Evolutionary conservation across 1,139 yeast species (phyloP), one percentile per base, ranked within the genome.

Genomic region (Arxiozyma telluris): DNA sequence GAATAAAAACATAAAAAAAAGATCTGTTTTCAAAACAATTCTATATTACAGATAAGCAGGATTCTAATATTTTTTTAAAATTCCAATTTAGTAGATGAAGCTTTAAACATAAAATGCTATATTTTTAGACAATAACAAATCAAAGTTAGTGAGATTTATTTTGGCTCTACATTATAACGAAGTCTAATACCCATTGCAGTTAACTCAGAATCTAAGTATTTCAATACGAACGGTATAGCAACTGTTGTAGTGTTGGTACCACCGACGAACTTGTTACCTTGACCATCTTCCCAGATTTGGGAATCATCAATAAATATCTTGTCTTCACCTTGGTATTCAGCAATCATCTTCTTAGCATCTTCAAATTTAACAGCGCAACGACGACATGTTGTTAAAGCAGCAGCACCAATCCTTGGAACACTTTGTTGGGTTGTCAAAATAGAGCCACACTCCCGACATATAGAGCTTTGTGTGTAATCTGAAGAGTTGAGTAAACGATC

Each of bases 251-350:
- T 89, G 59, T 91, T 79, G 57, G 81, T 84, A 66, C 99, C 99
- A 54, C 98, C 98, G 55, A 83, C 84, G 70, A 85, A 93, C 69
- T 84, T 83, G 69, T 81, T 85, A 51, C 98, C 98, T 64, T 84
- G 90, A 20, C 98, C 98, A 70, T 93, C 98, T 75, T 91, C 97
- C 99, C 99, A 93, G 50, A 87, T 80, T 54, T 84, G 88, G n/a
- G 87, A 76, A 60, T 86, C 91, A 61, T 82, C 82, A 54, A 82
- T 81, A 60, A 75, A 79, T 41, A 77, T 74, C 44, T 67, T 66
- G 59, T 60, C 67, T 23, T 61, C 63, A 49, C 61, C 64, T 47
- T 65, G 67, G 60, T 72, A 72, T 25, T 72, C 67, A 44, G 77
- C 78, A 41, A 68, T 58, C 57, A 67, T 59, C 53, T 66, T 64